Evolutionary conservation across 805 yeast genomes (phyloP).

Genomic region (Candida quercuum): DNA sequence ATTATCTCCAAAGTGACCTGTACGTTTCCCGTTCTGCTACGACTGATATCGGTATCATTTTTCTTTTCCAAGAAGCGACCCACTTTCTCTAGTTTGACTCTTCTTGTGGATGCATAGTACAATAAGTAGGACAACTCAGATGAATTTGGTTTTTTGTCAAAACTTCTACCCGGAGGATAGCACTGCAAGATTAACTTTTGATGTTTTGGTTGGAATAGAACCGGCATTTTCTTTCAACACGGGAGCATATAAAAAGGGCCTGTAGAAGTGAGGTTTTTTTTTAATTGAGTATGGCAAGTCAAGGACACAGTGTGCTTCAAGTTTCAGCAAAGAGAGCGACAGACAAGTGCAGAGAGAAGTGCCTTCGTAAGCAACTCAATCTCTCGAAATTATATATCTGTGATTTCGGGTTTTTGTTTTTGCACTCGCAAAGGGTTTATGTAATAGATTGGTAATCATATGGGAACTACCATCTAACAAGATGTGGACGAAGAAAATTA

Average conservation of each 20-base stretch:
- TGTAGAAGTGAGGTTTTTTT: neutral
- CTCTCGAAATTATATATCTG: no score
- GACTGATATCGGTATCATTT: slow-evolving; percentile 53
- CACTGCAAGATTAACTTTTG: slow-evolving; percentile 87
- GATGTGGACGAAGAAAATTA: no score
- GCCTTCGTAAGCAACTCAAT: no score
- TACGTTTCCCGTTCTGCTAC: slow-evolving; percentile 69
- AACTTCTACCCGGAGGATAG: slow-evolving; percentile 83
- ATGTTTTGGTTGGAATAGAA: slow-evolving; percentile 68
- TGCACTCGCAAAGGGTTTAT: no score
- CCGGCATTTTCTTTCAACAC: slow-evolving; percentile 5
- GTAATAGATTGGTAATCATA: no score
- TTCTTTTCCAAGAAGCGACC: slow-evolving; percentile 60
- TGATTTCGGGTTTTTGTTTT: no score
- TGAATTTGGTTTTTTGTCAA: slow-evolving; percentile 87
- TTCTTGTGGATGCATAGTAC: slow-evolving; percentile 85
- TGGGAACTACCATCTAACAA: no score
- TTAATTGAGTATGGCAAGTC: no score
- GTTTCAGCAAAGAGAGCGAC: no score
- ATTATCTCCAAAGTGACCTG: slow-evolving; percentile 75
- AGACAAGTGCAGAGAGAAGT: no score
- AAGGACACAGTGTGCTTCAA: no score
- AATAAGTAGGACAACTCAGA: slow-evolving; percentile 85
- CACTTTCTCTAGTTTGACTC: slow-evolving; percentile 86
- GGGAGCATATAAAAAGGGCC: slow-evolving; percentile 4